These are phyloP conservation scores for Caloboletus firmus DNA, from an alignment of 1,284 basidiomycete genomes.

Conservation along the genomic window DNA sequence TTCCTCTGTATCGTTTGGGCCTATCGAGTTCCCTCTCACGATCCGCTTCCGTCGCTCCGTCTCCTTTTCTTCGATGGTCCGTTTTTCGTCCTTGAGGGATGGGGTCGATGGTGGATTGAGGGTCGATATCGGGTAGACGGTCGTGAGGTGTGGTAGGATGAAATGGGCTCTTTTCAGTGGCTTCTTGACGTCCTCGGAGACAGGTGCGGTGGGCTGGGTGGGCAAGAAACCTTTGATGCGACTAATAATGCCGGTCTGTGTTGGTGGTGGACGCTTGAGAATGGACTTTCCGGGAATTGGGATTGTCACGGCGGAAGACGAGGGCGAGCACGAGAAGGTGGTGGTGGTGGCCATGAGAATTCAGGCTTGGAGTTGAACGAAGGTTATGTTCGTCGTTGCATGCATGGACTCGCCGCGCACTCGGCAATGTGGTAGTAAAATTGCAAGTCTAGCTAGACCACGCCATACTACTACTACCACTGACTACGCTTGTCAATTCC, in stretches of 20 bases:
- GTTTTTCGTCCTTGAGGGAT: conserved; percentile 72
- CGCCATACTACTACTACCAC: too few species aligned
- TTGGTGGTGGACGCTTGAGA: conserved; percentile 71
- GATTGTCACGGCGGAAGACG: conserved; percentile 57
- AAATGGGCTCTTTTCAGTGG: conserved; percentile 84
- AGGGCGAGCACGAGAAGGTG: too few species aligned
- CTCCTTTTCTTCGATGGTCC: conserved; percentile 65
- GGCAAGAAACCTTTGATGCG: conserved; percentile 52
- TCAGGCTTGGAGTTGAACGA: too few species aligned
- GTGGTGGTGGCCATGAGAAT: too few species aligned
- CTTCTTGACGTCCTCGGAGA: conserved; percentile 40
- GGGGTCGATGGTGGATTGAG: conserved; percentile 76
- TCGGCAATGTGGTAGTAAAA: too few species aligned
- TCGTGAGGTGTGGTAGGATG: conserved; percentile 77
- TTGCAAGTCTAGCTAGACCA: too few species aligned
- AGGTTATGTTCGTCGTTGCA: not conserved
- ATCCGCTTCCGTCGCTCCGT: conserved; percentile 60
- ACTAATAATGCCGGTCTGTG: conserved; percentile 69
- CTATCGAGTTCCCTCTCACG: conserved; percentile 52
- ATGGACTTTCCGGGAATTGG: conserved; percentile 76
- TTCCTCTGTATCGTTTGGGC: conserved; percentile 45
- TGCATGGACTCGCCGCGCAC: too few species aligned
- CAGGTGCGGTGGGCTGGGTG: conserved; percentile 23
- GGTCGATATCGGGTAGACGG: conserved; percentile 84
- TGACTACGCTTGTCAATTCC: too few species aligned